Base-by-base conservation (phyloP, 441 rosid genomes). In the Francoa sonchifolia region DNA sequence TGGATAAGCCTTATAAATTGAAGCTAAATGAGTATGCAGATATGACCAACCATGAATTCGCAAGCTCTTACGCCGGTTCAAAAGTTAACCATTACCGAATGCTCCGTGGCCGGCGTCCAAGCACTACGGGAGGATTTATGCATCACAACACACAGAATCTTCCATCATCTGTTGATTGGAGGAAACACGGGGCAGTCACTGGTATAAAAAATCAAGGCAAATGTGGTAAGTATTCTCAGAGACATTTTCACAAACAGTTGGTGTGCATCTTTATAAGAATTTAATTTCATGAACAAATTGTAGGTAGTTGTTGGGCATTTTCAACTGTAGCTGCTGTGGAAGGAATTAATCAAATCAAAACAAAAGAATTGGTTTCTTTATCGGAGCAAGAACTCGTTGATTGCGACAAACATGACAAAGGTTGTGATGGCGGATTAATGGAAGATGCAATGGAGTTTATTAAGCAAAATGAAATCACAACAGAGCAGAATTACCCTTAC, bases 301-400 rank as follows among this genome's bases (percentile, higher is more conserved):
- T 33, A 71, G 77, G 73, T 18, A 46, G 57, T 48, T 71, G 73
- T 38, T 67, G 73, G 73, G 73, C 73, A 44, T 71, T 71, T 50
- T 67, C 77, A 39, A 52, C 54, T 2, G 68, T 67, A 42, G 67
- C 59, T 15, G 67, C 67, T 0, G 34, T 57, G 8, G 65, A 68
- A 57, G 74, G 65, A 9, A 21, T 60, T 17, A 44, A 33, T 14
- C 15, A 47, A 12, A 31, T 68, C 26, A 13, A 39, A 36, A 52
- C 36, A 1, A 55, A 64, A 1, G 47, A 50, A 0, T 35, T 54
- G 8, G 44, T 51, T 19, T 57, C 61, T 2, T 40, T 63, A 4
- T 68, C 74, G 0, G 67, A 57, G 28, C 70, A 60, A 22, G 54
- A 68, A 22, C 67, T 68, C 0, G 3, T 57, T 6, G 74, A 68